A percentile compares a stretch with the other conserved stretches of the same genome.
Evolutionary conservation across 2,329 filamentous ascomycete species (phyloP).

Genomic region (Epichloe baconii): DNA sequence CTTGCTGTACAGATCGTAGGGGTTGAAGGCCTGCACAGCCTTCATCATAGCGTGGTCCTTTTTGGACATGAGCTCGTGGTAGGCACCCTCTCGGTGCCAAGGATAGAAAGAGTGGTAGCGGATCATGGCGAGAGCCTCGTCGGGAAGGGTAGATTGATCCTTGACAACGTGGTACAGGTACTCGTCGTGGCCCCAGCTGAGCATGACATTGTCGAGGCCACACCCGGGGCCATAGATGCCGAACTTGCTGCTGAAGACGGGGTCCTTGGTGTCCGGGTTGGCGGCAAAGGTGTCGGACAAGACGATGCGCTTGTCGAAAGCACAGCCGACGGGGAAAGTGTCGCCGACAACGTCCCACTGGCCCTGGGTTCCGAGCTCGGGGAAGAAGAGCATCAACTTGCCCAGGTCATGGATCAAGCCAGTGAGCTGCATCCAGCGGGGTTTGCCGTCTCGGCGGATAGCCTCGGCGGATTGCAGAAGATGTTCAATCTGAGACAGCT

Average conservation of each 20-base stretch:
- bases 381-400: slow-evolving; percentile 70
- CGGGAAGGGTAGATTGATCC: slow-evolving; percentile 65
- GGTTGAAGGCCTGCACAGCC: slow-evolving; percentile 77
- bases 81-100: slow-evolving; percentile 75
- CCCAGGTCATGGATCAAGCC: slow-evolving; percentile 70
- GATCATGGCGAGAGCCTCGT: slow-evolving; percentile 83
- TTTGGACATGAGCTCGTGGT: slow-evolving; percentile 69
- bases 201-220: slow-evolving; percentile 77
- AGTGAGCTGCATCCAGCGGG: slow-evolving; percentile 68
- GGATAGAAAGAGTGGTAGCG: slow-evolving; percentile 88
- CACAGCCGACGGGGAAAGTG: slow-evolving; percentile 68
- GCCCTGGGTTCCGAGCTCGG: slow-evolving; percentile 48
- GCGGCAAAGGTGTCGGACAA: slow-evolving; percentile 63
- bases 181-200: slow-evolving; percentile 83
- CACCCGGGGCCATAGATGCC: slow-evolving; percentile 73
- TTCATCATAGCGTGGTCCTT: slow-evolving; percentile 69
- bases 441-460: slow-evolving; percentile 73
- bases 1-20: slow-evolving; percentile 88
- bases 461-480: slow-evolving; percentile 81
- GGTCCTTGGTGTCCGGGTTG: slow-evolving; percentile 62
- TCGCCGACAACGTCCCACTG: slow-evolving; percentile 93
- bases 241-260: slow-evolving; percentile 60
- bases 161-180: slow-evolving; percentile 80
- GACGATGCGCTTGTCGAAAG: slow-evolving; percentile 64
- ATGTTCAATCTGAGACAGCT: slow-evolving; percentile 79